Evolutionary conservation across 1,284 basidiomycete species (phyloP).

Genomic region (Cystobasidium slooffiae): DNA sequence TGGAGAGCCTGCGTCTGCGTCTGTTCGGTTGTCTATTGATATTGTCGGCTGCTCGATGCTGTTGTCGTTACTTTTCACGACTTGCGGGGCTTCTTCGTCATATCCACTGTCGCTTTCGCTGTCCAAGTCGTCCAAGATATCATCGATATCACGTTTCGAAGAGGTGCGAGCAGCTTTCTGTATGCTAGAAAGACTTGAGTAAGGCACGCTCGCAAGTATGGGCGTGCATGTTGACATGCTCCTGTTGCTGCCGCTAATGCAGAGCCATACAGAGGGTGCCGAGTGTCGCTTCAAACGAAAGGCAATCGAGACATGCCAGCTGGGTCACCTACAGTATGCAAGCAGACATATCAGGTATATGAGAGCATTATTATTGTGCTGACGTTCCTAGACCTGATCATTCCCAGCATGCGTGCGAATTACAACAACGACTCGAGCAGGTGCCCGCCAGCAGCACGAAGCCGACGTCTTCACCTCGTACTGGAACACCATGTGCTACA

Average conservation of each 20-base stretch:
- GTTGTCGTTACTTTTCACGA: not conserved
- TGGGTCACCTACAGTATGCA: not conserved
- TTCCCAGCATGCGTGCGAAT: too few species aligned
- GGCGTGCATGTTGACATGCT: conserved; percentile 20
- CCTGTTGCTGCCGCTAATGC: not conserved
- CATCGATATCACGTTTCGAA: conserved; percentile 46
- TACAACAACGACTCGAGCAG: too few species aligned
- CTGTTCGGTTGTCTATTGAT: not conserved
- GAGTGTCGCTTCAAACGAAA: not conserved
- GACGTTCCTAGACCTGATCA: too few species aligned
- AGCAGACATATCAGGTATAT: too few species aligned
- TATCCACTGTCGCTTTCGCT: conserved; percentile 41
- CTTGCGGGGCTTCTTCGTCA: conserved; percentile 6
- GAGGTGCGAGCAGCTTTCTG: not conserved
- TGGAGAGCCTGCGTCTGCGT: not conserved
- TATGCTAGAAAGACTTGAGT: conserved; percentile 12
- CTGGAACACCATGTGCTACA: too few species aligned
- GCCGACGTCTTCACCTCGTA: too few species aligned
- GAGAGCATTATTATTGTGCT: too few species aligned
- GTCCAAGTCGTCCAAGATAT: conserved; percentile 47
- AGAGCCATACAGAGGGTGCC: not conserved
- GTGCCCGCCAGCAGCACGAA: too few species aligned
- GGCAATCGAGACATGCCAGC: not conserved
- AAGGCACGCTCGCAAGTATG: conserved; percentile 33
- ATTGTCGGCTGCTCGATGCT: not conserved